These are phyloP conservation scores for Umbelopsis isabellina DNA, from an alignment of 192 early-diverging fungal genomes.

Conservation along the genomic window DNA sequence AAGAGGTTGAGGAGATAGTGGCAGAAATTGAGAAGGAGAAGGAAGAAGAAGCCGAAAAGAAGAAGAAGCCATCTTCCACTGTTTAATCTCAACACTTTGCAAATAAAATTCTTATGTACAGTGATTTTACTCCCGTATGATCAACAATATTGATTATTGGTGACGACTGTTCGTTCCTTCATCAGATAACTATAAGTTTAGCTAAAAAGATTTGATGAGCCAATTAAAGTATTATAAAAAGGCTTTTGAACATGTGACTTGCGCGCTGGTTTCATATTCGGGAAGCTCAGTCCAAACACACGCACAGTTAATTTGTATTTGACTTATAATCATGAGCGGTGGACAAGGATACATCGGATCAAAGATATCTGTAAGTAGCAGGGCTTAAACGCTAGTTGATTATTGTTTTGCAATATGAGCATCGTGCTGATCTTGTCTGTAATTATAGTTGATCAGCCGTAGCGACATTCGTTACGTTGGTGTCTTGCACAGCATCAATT, in stretches of 20 bases:
- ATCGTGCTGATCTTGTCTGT: slow-evolving; percentile 39
- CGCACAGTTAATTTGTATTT: too few species aligned
- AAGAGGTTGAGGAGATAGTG: slow-evolving; percentile 77
- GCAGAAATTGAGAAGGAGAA: slow-evolving; percentile 86
- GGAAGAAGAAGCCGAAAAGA: slow-evolving; percentile 85
- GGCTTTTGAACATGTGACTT: too few species aligned
- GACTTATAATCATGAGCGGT: slow-evolving; percentile 17
- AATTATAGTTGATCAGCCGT: slow-evolving; percentile 71
- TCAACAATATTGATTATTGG: too few species aligned
- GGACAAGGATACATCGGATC: slow-evolving; percentile 60
- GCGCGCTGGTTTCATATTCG: too few species aligned
- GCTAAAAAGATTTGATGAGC: too few species aligned
- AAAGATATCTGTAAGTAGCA: slow-evolving; percentile 51
- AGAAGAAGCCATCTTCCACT: slow-evolving; percentile 57
- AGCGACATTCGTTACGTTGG: slow-evolving; percentile 93
- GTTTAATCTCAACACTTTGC: slow-evolving; percentile 24
- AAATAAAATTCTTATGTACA: slow-evolving; percentile 13
- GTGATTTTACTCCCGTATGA: not conserved
- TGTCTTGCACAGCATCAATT: slow-evolving; percentile 85
- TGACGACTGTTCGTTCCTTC: too few species aligned
- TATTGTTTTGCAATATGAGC: slow-evolving; percentile 47
- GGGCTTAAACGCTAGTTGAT: not conserved
- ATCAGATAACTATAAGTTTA: too few species aligned
- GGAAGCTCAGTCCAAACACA: too few species aligned
- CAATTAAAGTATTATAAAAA: too few species aligned